These are phyloP conservation scores for Apiospora marii DNA, from an alignment of 2,329 filamentous ascomycete genomes.

Conservation along the genomic window DNA sequence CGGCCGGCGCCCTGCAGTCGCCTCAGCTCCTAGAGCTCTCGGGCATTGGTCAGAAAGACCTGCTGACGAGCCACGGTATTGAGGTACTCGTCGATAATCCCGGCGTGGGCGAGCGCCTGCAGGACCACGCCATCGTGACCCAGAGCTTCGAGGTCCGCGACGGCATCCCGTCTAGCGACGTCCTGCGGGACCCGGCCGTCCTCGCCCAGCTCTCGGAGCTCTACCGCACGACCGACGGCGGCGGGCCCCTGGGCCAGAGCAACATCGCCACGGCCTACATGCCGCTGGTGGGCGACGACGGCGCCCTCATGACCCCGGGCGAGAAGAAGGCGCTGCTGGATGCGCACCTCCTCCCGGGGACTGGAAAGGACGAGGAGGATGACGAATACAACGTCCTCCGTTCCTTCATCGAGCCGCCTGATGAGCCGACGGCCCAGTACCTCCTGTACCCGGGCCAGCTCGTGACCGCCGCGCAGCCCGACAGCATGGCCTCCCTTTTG, in stretches of 20 bases:
- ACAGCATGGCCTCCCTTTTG: neutral
- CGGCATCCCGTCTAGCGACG: conserved; percentile 46
- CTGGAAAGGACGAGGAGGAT: neutral
- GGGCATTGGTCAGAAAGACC: conserved; percentile 47
- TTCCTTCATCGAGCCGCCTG: conserved; percentile 37
- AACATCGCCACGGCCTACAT: conserved; percentile 48
- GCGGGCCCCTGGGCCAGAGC: conserved; percentile 48
- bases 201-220: conserved; percentile 43
- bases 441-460: conserved; percentile 40
- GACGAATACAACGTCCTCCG: conserved; percentile 37
- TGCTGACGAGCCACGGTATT: conserved; percentile 47
- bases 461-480: conserved; percentile 29
- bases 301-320: conserved; percentile 35
- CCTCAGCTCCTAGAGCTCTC: conserved; percentile 46
- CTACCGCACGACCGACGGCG: conserved; percentile 46
- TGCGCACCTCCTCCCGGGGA: conserved; percentile 32
- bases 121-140: conserved; percentile 51
- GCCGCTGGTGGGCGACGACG: conserved; percentile 40
- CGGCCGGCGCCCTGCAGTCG: conserved; percentile 49
- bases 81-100: conserved; percentile 51
- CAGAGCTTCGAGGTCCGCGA: conserved; percentile 51
- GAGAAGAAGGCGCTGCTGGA: conserved; percentile 40
- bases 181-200: conserved; percentile 45
- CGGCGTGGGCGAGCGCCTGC: conserved; percentile 54
- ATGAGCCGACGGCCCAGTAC: conserved; percentile 27